Base-by-base conservation (phyloP, 75 land plant genomes). In the Pinus tabuliformis region DNA sequence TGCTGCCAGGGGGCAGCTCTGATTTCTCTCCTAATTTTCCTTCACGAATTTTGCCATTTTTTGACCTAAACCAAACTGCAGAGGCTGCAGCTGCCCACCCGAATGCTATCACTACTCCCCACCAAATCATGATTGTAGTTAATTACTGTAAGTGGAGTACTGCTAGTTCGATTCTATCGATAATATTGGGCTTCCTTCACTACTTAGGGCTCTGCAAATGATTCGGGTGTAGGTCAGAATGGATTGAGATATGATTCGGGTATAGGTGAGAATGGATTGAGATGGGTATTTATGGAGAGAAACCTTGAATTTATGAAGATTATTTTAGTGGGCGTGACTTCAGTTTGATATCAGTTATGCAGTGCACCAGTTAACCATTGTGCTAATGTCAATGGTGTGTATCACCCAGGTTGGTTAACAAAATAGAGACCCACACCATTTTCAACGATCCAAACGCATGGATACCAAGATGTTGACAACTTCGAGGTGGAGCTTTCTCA, bases 1-100 rank as follows among this genome's bases (percentile, higher is more conserved):
- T 81, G 42, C 79, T 22, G 3, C 86, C 86, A 21, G 84, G 86
- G 22, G 86, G 86, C 20, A 81, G 62, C 49, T 6, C 49, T 16
- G 68, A 30, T 33, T 17, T 64, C 17, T 26, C 37, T 26, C 39
- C 42, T 13, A 13, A 6, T 6, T 45, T 45, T 14, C 16, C 68
- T 14, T 33, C 18, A 30, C 37, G 15, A 14, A 18, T 1, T 64
- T 30, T 30, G 28, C 3, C 28, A 17, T 15, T 4, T 36, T 64
- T 15, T 26, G 16, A 64, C 14, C 17, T 36, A 64, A 64, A 64
- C 37, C 39, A 64, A 33, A 64, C 68, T 30, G 1, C 37, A 63
- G 0, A 63, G 30, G 11, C 37, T 63, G 15, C 68, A 1, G 33
- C 16, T 64, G 42, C 30, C 39, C 33, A 64, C 18, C 28, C 33